These are phyloP conservation scores for Nigrospora osmanthi DNA, from an alignment of 2,329 filamentous ascomycete genomes.

Conservation along the genomic window DNA sequence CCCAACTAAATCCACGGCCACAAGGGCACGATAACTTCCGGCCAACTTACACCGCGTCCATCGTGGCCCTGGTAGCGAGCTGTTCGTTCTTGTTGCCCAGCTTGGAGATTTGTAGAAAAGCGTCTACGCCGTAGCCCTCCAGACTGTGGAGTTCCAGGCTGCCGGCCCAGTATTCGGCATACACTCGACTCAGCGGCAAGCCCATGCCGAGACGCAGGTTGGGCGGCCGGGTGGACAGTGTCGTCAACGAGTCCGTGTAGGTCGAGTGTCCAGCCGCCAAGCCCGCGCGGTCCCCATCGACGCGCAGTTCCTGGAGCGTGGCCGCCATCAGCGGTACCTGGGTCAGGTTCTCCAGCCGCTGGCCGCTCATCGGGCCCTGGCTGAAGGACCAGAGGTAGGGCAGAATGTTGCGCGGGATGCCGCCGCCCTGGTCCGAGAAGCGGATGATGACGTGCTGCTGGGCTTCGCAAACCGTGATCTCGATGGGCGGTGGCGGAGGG, in stretches of 20 bases:
- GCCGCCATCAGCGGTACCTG: conserved; percentile 87
- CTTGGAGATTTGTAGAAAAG: conserved; percentile 92
- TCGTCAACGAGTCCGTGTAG: conserved; percentile 57
- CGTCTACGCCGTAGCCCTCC: conserved; percentile 93
- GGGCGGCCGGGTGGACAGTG: conserved; percentile 74
- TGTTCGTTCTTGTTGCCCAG: conserved; percentile 98
- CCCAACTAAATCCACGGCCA: too few species aligned
- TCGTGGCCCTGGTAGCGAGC: conserved; percentile 67
- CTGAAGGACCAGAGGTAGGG: conserved; percentile 95
- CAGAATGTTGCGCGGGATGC: conserved; percentile 75
- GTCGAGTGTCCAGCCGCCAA: neutral
- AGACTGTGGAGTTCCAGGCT: conserved; percentile 84
- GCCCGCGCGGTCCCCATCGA: conserved; percentile 24
- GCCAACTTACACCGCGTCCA: conserved; percentile 59
- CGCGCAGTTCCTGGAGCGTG: conserved; percentile 78
- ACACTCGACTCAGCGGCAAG: conserved; percentile 85
- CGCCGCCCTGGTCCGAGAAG: conserved; percentile 91
- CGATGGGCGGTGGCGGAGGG: conserved; percentile 67
- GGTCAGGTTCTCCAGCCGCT: conserved; percentile 74
- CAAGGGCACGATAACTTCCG: too few species aligned
- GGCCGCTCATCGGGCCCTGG: conserved; percentile 75
- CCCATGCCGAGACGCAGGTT: conserved; percentile 88
- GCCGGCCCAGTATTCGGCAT: conserved; percentile 97
- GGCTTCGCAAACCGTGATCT: conserved; percentile 90
- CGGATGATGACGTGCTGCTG: conserved; percentile 93